Percentiles rank a stretch among this genome's conserved stretches.
Conservation (phyloP, 148 eudicot species). For the Fallopia convolvulus region DNA sequence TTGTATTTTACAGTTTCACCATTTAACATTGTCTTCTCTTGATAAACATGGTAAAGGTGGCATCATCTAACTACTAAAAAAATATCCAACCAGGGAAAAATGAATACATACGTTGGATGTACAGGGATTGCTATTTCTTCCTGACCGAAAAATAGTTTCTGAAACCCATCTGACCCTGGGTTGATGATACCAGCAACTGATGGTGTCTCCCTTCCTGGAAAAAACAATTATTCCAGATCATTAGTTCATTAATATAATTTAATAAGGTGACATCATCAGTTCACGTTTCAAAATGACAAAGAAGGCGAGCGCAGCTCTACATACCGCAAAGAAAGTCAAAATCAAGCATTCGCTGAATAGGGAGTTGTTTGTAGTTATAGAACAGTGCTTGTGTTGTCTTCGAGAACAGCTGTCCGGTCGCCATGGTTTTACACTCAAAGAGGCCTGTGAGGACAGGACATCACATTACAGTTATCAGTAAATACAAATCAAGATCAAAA, state of each 20-base stretch:
- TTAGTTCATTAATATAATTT: neutral
- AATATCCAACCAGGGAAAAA: neutral
- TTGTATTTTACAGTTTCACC: neutral
- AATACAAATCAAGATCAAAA: neutral
- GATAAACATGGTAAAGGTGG: neutral
- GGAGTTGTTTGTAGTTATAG: slow-evolving; percentile 90
- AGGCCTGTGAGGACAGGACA: slow-evolving; percentile 23
- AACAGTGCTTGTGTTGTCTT: slow-evolving; percentile 92
- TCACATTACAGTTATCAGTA: neutral
- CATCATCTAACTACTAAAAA: neutral
- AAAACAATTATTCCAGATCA: neutral
- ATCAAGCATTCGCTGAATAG: slow-evolving; percentile 98
- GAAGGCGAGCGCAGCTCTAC: neutral
- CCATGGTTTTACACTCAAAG: slow-evolving; percentile 46
- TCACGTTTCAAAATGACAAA: neutral
- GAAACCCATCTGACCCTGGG: slow-evolving; percentile 97
- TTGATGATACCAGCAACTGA: slow-evolving; percentile 97
- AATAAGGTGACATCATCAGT: neutral
- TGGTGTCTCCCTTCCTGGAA: slow-evolving; percentile 92
- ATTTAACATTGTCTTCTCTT: neutral
- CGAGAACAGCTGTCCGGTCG: slow-evolving; percentile 91
- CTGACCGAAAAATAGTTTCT: slow-evolving; percentile 95
- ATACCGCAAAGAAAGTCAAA: slow-evolving; percentile 98
- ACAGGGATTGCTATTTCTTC: slow-evolving; percentile 99
- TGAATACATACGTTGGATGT: slow-evolving; percentile 65